Conservation (phyloP, 208 protist genomes). For the Lotmaria passim region DNA sequence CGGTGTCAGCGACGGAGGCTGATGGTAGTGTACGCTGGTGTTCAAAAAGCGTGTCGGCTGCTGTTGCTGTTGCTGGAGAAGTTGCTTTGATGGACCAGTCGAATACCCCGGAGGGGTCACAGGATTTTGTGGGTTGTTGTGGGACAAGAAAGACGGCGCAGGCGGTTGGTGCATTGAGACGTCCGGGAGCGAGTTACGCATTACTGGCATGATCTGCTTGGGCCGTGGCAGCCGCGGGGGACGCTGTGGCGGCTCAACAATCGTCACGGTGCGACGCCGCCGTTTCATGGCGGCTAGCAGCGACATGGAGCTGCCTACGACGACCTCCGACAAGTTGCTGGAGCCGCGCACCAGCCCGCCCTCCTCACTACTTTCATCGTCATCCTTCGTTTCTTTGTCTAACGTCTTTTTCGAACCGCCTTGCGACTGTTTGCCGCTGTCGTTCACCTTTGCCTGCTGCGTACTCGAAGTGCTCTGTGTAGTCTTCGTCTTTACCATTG, state of each 20-base stretch:
- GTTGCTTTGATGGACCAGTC: background rate
- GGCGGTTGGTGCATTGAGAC: too few species aligned
- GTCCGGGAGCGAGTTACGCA: too few species aligned
- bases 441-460: too few species aligned
- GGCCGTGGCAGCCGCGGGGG: background rate
- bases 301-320: conserved; percentile 3
- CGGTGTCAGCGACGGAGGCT: background rate
- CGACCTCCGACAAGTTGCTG: background rate
- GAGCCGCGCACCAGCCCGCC: background rate
- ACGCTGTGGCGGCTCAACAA: background rate
- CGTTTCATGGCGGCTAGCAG: conserved; percentile 7
- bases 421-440: too few species aligned
- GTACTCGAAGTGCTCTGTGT: too few species aligned
- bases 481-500: too few species aligned
- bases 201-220: background rate
- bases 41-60: background rate
- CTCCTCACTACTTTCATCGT: background rate
- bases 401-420: background rate
- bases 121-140: too few species aligned
- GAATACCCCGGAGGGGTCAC: too few species aligned
- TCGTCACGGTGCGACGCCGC: conserved; percentile 11
- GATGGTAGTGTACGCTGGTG: background rate
- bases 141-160: too few species aligned
- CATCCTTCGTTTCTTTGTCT: background rate
- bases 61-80: background rate